Conservation (phyloP, 805 yeast species). For the Kazachstania martiniae region DNA sequence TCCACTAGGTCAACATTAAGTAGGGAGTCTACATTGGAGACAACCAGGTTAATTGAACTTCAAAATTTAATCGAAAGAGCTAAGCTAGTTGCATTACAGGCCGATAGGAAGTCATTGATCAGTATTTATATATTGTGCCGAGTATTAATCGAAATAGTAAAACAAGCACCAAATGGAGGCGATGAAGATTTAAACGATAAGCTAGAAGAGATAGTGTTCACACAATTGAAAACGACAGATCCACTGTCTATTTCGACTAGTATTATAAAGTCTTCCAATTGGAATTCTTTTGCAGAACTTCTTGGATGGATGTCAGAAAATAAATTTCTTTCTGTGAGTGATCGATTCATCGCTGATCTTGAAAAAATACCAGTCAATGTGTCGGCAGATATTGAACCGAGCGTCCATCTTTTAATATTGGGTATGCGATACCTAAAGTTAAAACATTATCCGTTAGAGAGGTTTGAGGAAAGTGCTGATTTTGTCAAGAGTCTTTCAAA, state of each 20-base stretch:
- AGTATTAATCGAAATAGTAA: constrained; percentile 83
- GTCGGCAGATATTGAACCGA: constrained; percentile 44
- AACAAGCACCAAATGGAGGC: constrained; percentile 65
- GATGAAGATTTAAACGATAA: constrained; percentile 75
- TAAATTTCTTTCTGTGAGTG: constrained; percentile 80
- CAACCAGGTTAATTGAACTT: constrained; percentile 42
- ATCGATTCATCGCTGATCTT: constrained; percentile 82
- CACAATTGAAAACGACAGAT: constrained; percentile 80
- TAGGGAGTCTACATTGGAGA: constrained; percentile 31
- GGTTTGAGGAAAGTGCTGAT: constrained; percentile 88
- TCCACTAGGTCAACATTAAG: constrained; percentile 35
- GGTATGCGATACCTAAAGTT: constrained; percentile 84
- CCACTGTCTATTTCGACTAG: constrained; percentile 58
- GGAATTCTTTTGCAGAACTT: constrained; percentile 84
- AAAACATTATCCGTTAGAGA: constrained; percentile 77
- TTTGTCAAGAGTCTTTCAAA: constrained; percentile 78
- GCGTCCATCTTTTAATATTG: constrained; percentile 63
- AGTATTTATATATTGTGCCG: constrained; percentile 84
- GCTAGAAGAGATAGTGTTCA: constrained; percentile 86
- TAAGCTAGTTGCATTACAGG: constrained; percentile 62
- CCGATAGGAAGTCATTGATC: constrained; percentile 77
- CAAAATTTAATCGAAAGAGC: constrained; percentile 33
- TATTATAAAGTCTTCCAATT: constrained; percentile 76
- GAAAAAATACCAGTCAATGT: constrained; percentile 62
- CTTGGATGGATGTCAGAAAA: constrained; percentile 85